Base-by-base conservation (phyloP, 768 basidiomycete species). In the Tephrocybe sp. region DNA sequence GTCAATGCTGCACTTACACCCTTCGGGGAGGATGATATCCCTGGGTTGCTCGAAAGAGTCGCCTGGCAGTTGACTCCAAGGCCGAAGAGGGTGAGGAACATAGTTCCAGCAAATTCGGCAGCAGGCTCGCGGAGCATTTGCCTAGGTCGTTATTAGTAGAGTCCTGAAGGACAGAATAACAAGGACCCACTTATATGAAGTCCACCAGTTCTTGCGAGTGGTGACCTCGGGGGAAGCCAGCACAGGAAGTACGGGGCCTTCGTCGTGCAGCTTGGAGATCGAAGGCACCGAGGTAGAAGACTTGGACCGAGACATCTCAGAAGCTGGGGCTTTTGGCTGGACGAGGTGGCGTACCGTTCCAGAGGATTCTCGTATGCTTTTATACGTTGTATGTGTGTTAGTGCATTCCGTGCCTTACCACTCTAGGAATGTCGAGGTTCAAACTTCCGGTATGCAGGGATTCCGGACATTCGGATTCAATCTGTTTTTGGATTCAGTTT, bases 21-120 rank as follows among this genome's bases (percentile, higher is more conserved):
- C 61, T 73, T 77, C 2, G 65, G 64, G 26, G 63, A 60, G 2
- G 77, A 50, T 12, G 78, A 54, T 31, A 81, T 77, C 7, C 52
- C 60, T 0, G 70, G 10, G 52, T 65, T 72, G 12, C 61, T 60
- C 1, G 77, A 77, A n/a, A 82, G 66, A 16, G 72, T 70, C 19
- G 70, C 71, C 60, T 82, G 80, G 57, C 78, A 80, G 42, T 72
- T 64, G 26, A 69, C 72, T 41, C 76, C 80, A 34, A 65, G 68
- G 10, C 81, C 80, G 48, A 82, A 75, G 48, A 80, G 72, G 51
- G 78, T 63, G 7, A 82, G 67, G 30, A 82, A 68, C 75, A 78
- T 74, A 8, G 74, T 72, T 33, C 81, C 80, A 43, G 78, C 56
- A 57, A 82, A 82, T 59, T 82, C 80, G 22, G 78, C 81, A 10